These are phyloP conservation scores for Solanum tacnaense DNA, from an alignment of 257 asterid genomes.

Conservation along the genomic window DNA sequence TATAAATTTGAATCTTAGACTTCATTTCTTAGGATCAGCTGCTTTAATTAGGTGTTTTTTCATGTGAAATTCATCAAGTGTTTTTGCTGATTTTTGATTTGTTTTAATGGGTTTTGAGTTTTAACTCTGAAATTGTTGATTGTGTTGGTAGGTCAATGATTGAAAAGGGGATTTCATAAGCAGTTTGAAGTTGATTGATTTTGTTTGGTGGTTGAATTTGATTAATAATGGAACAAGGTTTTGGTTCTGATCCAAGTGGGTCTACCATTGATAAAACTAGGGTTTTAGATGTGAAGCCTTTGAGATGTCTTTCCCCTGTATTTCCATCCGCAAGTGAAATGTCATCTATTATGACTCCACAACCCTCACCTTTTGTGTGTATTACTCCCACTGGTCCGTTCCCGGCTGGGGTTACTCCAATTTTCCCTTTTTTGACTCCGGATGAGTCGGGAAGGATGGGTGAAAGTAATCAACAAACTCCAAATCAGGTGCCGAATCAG, in stretches of 20 bases:
- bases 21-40: not conserved
- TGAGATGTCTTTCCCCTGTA: constrained; percentile 68
- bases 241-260: constrained; percentile 25
- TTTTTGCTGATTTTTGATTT: not conserved
- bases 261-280: constrained; percentile 48
- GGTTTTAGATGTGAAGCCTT: constrained; percentile 70
- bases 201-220: not conserved
- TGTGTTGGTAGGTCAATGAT: not conserved
- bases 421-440: constrained; percentile 51
- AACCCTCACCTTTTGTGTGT: constrained; percentile 71
- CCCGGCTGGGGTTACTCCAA: constrained; percentile 75
- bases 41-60: not conserved
- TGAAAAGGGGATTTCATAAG: not conserved
- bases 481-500: constrained; percentile 12
- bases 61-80: not conserved
- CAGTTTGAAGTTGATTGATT: not conserved
- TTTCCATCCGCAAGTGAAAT: constrained; percentile 52
- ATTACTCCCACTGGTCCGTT: constrained; percentile 89
- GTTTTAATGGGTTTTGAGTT: not conserved
- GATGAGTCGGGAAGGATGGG: not conserved
- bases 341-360: constrained; percentile 37
- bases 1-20: not conserved
- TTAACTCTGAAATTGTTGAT: not conserved
- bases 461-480: constrained; percentile 6
- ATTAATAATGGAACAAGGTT: constrained; percentile 52